phyloP scores from a whole-genome alignment of 164 flowering plant species.

The Chimonanthus salicifolius region DNA sequence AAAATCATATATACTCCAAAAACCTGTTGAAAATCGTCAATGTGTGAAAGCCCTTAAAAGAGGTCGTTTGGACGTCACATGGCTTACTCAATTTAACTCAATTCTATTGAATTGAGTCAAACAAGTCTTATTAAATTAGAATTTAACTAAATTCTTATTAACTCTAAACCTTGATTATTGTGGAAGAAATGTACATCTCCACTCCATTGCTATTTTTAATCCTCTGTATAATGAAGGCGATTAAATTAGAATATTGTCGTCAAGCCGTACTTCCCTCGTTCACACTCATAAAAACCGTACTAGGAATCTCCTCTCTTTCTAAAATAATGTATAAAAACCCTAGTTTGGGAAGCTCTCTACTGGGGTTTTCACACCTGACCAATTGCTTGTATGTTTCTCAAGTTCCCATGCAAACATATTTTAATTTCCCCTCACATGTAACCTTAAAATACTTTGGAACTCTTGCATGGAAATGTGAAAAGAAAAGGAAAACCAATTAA shows the following conservation, averaged over 20 bases:
- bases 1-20: no score
- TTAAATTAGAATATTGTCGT: slow-evolving; percentile 4
- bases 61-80: no score
- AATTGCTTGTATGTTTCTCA: background rate
- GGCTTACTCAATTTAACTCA: no score
- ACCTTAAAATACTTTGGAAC: background rate
- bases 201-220: background rate
- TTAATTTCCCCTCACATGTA: background rate
- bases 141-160: no score
- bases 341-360: background rate
- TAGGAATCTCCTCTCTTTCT: slow-evolving; percentile 6
- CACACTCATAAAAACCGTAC: slow-evolving; percentile 6
- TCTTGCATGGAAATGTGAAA: background rate
- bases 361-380: background rate
- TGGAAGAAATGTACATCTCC: no score
- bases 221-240: background rate
- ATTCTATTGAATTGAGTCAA: no score
- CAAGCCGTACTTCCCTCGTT: slow-evolving; percentile 7
- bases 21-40: no score
- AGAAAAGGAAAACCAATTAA: background rate
- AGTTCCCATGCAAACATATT: background rate
- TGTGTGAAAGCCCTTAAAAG: no score
- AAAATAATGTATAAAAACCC: background rate
- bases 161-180: no score
- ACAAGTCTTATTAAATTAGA: no score